Evolutionary conservation across 1,284 basidiomycete genomes (phyloP).

Genomic region (Cryptococcus sp.): DNA sequence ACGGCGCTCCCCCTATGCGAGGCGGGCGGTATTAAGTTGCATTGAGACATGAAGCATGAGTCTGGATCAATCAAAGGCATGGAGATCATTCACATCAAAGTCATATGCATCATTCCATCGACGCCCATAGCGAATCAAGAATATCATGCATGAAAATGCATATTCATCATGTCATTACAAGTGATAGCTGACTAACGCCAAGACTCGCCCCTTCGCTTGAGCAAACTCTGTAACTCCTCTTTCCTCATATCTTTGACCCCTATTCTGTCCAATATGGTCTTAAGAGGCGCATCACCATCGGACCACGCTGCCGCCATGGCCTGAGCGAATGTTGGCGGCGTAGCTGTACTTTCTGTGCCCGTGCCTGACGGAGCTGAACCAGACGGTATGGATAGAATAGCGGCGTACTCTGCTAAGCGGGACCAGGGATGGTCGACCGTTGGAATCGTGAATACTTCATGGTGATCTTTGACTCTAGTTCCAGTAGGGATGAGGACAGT

Average conservation of each 20-base stretch:
- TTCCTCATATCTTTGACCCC: conserved; percentile 27
- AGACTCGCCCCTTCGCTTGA: conserved; percentile 48
- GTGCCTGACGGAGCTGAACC: conserved; percentile 31
- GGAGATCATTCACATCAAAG: no score
- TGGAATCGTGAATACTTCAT: conserved; percentile 45
- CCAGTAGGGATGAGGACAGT: background rate
- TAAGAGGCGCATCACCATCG: conserved; percentile 67
- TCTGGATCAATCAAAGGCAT: no score
- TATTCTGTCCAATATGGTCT: conserved; percentile 61
- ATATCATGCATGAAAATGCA: no score
- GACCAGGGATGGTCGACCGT: conserved; percentile 63
- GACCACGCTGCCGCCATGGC: conserved; percentile 72
- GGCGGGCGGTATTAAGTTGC: background rate
- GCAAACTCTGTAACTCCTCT: conserved; percentile 40
- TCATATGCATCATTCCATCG: no score
- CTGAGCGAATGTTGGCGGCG: conserved; percentile 70
- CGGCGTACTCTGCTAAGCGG: conserved; percentile 65
- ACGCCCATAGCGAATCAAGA: no score
- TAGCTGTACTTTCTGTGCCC: conserved; percentile 54
- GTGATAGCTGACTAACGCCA: conserved; percentile 27
- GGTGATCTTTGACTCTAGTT: conserved; percentile 14
- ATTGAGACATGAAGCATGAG: no score
- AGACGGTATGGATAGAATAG: conserved; percentile 60
- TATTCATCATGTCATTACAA: no score
- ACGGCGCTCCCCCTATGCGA: conserved; percentile 8